Evolutionary conservation across 345 rosid genomes (phyloP).

Genomic region (Bretschneidera sinensis): DNA sequence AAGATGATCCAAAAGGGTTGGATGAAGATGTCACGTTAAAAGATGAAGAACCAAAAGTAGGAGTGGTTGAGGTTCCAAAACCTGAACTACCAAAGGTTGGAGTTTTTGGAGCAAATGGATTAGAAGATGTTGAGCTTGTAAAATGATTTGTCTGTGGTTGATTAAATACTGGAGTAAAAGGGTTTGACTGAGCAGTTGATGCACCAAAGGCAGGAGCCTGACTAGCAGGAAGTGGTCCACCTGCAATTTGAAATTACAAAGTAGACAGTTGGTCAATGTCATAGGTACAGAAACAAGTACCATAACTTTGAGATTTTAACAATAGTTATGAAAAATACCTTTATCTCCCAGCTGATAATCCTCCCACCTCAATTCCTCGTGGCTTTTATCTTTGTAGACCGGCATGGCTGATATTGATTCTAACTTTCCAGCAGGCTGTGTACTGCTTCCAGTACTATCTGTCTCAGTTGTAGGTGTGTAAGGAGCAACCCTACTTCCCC

Average conservation of each 20-base stretch:
- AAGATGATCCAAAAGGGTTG: constrained; percentile 45
- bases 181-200: constrained; percentile 43
- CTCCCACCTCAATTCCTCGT: constrained; percentile 94
- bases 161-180: constrained; percentile 42
- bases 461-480: constrained; percentile 62
- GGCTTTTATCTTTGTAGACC: constrained; percentile 63
- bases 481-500: constrained; percentile 74
- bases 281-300: constrained; percentile 1
- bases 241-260: constrained; percentile 34
- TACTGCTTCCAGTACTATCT: constrained; percentile 41
- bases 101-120: constrained; percentile 50
- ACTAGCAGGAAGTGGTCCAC: constrained; percentile 63
- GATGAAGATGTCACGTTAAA: constrained; percentile 37
- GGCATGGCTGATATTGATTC: constrained; percentile 89
- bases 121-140: constrained; percentile 36
- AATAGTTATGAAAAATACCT: constrained; percentile 38
- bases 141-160: constrained; percentile 55
- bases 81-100: constrained; percentile 34
- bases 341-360: constrained; percentile 96
- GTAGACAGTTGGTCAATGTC: constrained; percentile 1
- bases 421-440: constrained; percentile 67
- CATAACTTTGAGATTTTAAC: background rate
- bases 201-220: constrained; percentile 54
- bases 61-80: constrained; percentile 35
- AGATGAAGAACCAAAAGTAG: constrained; percentile 25